These are phyloP conservation scores for Parastagonospora nodorum DNA, from an alignment of 2,329 filamentous ascomycete genomes.

Conservation along the genomic window DNA sequence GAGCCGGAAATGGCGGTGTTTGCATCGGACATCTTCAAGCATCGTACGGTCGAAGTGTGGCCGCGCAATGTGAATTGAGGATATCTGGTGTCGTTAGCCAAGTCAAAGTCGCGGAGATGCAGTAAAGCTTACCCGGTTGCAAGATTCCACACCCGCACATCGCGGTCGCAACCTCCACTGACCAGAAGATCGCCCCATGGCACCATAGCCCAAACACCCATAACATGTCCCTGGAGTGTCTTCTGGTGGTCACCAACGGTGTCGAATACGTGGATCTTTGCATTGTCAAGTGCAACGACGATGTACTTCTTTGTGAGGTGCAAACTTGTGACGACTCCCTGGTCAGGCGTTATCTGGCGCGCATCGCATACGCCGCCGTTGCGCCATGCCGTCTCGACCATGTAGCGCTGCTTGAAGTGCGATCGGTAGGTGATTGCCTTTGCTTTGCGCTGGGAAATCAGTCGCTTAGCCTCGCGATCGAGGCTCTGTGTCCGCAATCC, in stretches of 20 bases:
- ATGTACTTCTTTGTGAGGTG: constrained; percentile 96
- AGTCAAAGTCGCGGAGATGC: not conserved
- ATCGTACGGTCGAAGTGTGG: constrained; percentile 95
- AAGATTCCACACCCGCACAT: constrained; percentile 97
- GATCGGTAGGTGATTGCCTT: constrained; percentile 87
- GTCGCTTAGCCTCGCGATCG: constrained; percentile 55
- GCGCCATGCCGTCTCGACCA: constrained; percentile 96
- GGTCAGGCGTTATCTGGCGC: constrained; percentile 91
- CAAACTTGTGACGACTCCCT: constrained; percentile 93
- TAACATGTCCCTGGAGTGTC: constrained; percentile 91
- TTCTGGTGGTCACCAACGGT: constrained; percentile 86
- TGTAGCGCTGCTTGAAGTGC: constrained; percentile 96
- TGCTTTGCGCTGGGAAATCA: constrained; percentile 50
- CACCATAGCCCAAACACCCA: constrained; percentile 99
- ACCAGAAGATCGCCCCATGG: constrained; percentile 95
- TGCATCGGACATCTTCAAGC: constrained; percentile 94
- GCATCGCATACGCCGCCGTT: constrained; percentile 84
- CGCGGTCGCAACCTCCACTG: constrained; percentile 93
- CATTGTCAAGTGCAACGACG: constrained; percentile 95
- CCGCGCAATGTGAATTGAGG: constrained; percentile 72
- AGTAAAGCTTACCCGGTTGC: constrained; percentile 73
- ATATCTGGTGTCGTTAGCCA: constrained; percentile 25
- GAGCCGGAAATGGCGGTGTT: constrained; percentile 96
- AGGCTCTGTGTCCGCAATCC: constrained; percentile 59
- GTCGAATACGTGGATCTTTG: constrained; percentile 97